Conservation (phyloP, 2,329 filamentous ascomycete species). For the Cordyceps javanica region DNA sequence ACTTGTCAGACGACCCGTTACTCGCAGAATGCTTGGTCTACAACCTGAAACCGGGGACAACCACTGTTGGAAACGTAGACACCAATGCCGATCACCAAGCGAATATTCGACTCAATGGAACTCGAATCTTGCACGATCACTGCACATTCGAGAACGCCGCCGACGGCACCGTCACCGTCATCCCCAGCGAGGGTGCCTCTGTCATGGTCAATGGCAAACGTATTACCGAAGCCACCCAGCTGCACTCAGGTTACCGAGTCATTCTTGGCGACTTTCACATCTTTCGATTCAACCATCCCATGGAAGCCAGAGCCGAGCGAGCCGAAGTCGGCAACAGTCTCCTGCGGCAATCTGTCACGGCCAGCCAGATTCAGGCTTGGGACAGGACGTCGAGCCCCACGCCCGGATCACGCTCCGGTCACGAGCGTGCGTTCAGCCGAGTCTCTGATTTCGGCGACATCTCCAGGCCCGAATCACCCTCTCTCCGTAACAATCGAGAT, state of each 20-base stretch:
- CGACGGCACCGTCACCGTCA: conserved; percentile 86
- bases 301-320: conserved; percentile 88
- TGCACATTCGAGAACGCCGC: conserved; percentile 84
- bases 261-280: conserved; percentile 98
- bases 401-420: conserved; percentile 54
- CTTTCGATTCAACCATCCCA: conserved; percentile 95
- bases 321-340: conserved; percentile 76
- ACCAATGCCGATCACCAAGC: conserved; percentile 67
- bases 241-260: conserved; percentile 88
- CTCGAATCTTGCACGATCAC: conserved; percentile 85
- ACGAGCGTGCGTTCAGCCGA: conserved; percentile 77
- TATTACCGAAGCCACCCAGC: conserved; percentile 74
- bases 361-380: conserved; percentile 54
- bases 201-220: conserved; percentile 97
- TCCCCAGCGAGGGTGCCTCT: conserved; percentile 84
- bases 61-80: conserved; percentile 90
- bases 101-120: conserved; percentile 90
- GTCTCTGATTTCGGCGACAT: conserved; percentile 68
- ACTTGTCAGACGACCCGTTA: conserved; percentile 89
- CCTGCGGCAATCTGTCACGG: conserved; percentile 73
- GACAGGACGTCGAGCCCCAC: conserved; percentile 56
- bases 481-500: conserved; percentile 62
- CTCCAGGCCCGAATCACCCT: conserved; percentile 73
- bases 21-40: conserved; percentile 95
- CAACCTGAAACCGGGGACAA: conserved; percentile 92